Evolutionary conservation across 805 yeast genomes (phyloP), one percentile per base, ranked within the genome.

Genomic region (Wickerhamiella slavikovae): DNA sequence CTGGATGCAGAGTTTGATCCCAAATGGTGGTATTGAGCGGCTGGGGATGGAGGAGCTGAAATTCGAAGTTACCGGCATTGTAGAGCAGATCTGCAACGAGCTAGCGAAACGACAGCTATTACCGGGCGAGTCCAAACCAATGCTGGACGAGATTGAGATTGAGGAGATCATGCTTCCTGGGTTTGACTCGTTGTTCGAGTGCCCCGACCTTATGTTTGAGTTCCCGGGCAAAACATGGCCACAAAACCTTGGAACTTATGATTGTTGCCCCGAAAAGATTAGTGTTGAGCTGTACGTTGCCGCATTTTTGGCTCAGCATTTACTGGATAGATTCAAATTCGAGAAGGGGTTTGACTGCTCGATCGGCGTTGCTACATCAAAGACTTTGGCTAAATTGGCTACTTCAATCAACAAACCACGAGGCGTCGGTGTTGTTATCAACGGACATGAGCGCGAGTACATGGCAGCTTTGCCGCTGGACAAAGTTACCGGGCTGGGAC

Each of bases 31-130:
- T 3, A 40, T 47, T 7, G 53, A 48, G 25, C 37, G 54, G 15
- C 37, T 48, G 7, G 54, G 54, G 3, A 42, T 49, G 24, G 54
- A 49, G 28, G 54, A 49, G 35, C 29, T 49, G 38, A 34, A 50
- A 32, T 30, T 47, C 10, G 53, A 48, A 22, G 13, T 49, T 12
- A 35, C 44, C 3, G 35, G 22, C 2, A 20, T 28, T 4, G 40
- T 48, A 2, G 35, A 33, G 2, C 4, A 14, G 6, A 16, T 16
- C 13, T 19, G 15, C 5, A 20, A 11, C 20, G 14, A 25, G 10
- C n/a, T 25, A 20, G n/a, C 10, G 8, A 14, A 10, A 5, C 19
- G 27, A 5, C 14, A 14, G 6, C 7, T 25, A 13, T 25, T 25
- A 11, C 4, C 7, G 10, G 20, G 11, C n/a, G 20, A 25, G 12